Percentiles rank a stretch among this genome's conserved stretches.
Evolutionary conservation across 2,329 filamentous ascomycete genomes (phyloP).

Genomic region (Aspergillus fumigatus): DNA sequence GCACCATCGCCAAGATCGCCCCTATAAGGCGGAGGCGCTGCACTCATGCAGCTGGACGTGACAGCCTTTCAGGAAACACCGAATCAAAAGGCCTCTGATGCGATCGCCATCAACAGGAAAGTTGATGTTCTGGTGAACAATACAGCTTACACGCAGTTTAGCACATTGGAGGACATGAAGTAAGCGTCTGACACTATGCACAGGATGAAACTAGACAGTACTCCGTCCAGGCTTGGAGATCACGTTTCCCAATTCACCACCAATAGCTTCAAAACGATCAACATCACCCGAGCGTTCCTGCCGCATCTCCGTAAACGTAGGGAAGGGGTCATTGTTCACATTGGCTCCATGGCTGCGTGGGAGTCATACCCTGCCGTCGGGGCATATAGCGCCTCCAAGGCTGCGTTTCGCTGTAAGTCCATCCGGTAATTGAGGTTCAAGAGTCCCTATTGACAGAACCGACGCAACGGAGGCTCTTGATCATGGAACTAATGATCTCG

Average conservation of each 20-base stretch:
- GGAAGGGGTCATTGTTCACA: conserved; percentile 33
- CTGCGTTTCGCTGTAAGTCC: conserved; percentile 8
- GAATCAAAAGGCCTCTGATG: conserved; percentile 13
- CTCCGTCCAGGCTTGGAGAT: conserved; percentile 16
- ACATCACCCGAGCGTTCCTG: conserved; percentile 32
- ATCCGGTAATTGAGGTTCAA: not conserved
- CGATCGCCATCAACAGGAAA: conserved; percentile 17
- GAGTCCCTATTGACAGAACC: not conserved
- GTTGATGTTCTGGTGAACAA: conserved; percentile 37
- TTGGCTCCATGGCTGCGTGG: conserved; percentile 33
- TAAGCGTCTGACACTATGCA: not conserved
- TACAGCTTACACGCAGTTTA: conserved; percentile 25
- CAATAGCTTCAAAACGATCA: conserved; percentile 37
- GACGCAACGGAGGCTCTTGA: conserved; percentile 12
- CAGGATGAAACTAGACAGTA: not conserved
- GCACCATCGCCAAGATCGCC: conserved; percentile 23
- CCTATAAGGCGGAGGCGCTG: conserved; percentile 23
- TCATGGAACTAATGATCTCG: conserved; percentile 30
- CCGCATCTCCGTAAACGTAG: conserved; percentile 32
- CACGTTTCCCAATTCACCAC: conserved; percentile 29
- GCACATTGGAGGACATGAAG: conserved; percentile 23
- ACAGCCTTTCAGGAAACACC: conserved; percentile 16
- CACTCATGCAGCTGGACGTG: conserved; percentile 22
- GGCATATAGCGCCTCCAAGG: conserved; percentile 36
- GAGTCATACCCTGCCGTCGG: conserved; percentile 20